Conservation (phyloP, 2,329 filamentous ascomycete species). For the Escovopsis sp. region DNA sequence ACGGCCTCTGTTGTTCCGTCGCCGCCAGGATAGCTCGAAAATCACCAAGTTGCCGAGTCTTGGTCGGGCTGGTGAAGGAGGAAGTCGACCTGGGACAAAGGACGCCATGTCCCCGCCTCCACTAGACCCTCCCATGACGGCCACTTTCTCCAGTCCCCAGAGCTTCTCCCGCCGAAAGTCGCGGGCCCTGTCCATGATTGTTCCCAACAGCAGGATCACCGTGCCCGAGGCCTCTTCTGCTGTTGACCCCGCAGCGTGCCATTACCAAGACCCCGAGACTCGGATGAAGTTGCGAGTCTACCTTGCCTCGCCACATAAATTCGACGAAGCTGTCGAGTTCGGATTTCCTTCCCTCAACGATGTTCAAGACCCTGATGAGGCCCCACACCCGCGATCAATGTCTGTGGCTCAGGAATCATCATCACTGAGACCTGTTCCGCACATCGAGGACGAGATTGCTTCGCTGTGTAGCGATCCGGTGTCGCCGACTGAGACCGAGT, state of each 20-base stretch:
- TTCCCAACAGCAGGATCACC: constrained; percentile 28
- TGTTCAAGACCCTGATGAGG: constrained; percentile 17
- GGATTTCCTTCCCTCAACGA: constrained; percentile 61
- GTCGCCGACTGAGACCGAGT: constrained; percentile 43
- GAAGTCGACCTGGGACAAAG: constrained; percentile 32
- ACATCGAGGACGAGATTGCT: constrained; percentile 42
- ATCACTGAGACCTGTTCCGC: constrained; percentile 40
- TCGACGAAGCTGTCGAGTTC: constrained; percentile 89
- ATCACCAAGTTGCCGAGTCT: constrained; percentile 50
- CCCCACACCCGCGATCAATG: constrained; percentile 9
- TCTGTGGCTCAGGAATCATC: constrained; percentile 13
- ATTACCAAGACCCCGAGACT: constrained; percentile 85
- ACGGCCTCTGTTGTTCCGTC: constrained; percentile 46
- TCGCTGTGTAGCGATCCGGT: constrained; percentile 40
- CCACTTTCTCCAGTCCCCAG: constrained; percentile 9
- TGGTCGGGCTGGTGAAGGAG: constrained; percentile 35
- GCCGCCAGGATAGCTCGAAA: constrained; percentile 42
- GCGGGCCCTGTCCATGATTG: constrained; percentile 39
- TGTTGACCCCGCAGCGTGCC: constrained; percentile 58
- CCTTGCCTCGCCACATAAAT: constrained; percentile 80
- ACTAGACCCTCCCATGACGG: constrained; percentile 11
- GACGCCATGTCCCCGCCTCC: constrained; percentile 21
- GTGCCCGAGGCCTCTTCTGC: constrained; percentile 10
- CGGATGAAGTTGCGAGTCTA: constrained; percentile 75
- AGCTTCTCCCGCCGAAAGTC: constrained; percentile 35